These are phyloP conservation scores for Russula olivacea DNA, from an alignment of 768 basidiomycete species.

Conservation along the genomic window DNA sequence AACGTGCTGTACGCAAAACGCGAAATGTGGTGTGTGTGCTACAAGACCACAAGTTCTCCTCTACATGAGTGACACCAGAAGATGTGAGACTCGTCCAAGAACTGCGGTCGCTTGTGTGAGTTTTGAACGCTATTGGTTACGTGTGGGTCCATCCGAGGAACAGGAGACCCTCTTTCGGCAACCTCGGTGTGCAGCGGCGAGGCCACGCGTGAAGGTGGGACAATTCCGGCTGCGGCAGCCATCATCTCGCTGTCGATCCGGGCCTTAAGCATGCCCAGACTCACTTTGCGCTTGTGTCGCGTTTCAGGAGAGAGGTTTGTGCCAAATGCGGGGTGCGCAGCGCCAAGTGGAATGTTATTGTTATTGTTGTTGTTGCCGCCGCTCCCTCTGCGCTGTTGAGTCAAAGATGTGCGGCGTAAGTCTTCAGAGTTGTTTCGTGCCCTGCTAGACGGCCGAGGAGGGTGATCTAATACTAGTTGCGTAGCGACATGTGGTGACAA, in stretches of 20 bases:
- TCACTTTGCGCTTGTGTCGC: slow-evolving; percentile 75
- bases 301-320: slow-evolving; percentile 71
- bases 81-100: slow-evolving; percentile 81
- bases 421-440: slow-evolving; percentile 37
- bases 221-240: slow-evolving; percentile 36
- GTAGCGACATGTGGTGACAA: slow-evolving; percentile 33
- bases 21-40: slow-evolving; percentile 14
- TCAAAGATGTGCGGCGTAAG: slow-evolving; percentile 36
- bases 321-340: slow-evolving; percentile 35
- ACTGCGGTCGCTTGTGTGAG: slow-evolving; percentile 50
- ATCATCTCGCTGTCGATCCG: slow-evolving; percentile 75
- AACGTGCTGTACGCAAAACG: background rate
- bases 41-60: slow-evolving; percentile 77
- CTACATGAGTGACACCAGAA: slow-evolving; percentile 85
- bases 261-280: slow-evolving; percentile 84
- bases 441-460: slow-evolving; percentile 45
- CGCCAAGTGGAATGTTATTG: slow-evolving; percentile 36
- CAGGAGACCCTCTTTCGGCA: slow-evolving; percentile 26
- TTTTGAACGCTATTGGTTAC: background rate
- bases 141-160: too few relatives aligned
- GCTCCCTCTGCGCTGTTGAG: slow-evolving; percentile 27
- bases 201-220: slow-evolving; percentile 46
- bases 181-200: slow-evolving; percentile 42
- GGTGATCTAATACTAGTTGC: slow-evolving; percentile 28
- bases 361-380: slow-evolving; percentile 29